These are phyloP conservation scores for Rhodocollybia butyracea DNA, from an alignment of 768 basidiomycete species.

Conservation along the genomic window DNA sequence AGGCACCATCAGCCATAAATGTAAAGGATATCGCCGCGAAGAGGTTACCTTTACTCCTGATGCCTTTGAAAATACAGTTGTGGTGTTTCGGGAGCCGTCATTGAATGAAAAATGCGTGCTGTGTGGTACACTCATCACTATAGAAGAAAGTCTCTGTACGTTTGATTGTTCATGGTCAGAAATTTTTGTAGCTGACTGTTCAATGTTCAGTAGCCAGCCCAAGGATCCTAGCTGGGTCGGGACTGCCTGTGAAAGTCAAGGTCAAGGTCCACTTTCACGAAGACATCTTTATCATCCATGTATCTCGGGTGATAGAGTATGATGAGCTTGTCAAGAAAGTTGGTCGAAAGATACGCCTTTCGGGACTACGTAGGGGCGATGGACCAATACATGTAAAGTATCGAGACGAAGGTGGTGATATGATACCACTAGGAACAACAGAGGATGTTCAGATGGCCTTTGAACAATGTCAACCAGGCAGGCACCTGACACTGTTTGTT, in stretches of 20 bases:
- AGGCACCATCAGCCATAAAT: no score
- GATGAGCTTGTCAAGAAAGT: slow-evolving; percentile 86
- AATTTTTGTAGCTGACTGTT: no score
- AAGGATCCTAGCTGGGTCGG: no score
- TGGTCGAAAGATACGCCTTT: slow-evolving; percentile 88
- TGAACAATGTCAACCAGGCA: slow-evolving; percentile 75
- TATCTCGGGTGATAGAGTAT: slow-evolving; percentile 76
- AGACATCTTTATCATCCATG: slow-evolving; percentile 93
- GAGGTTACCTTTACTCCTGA: no score
- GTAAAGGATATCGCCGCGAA: no score
- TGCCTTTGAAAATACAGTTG: no score
- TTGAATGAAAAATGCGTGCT: no score
- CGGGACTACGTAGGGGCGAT: slow-evolving; percentile 77
- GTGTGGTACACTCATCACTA: no score
- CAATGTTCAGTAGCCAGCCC: no score
- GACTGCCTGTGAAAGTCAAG: slow-evolving; percentile 88
- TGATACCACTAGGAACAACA: slow-evolving; percentile 83
- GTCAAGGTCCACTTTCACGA: slow-evolving; percentile 94
- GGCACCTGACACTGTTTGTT: slow-evolving; percentile 82
- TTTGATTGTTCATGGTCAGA: no score
- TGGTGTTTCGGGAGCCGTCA: no score
- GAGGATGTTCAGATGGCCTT: slow-evolving; percentile 96
- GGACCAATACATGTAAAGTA: slow-evolving; percentile 85
- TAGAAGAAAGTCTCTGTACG: no score
- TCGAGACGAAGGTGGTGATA: slow-evolving; percentile 89